These are phyloP conservation scores for Colletotrichum abscissum DNA, from an alignment of 2,329 filamentous ascomycete genomes.

Conservation along the genomic window DNA sequence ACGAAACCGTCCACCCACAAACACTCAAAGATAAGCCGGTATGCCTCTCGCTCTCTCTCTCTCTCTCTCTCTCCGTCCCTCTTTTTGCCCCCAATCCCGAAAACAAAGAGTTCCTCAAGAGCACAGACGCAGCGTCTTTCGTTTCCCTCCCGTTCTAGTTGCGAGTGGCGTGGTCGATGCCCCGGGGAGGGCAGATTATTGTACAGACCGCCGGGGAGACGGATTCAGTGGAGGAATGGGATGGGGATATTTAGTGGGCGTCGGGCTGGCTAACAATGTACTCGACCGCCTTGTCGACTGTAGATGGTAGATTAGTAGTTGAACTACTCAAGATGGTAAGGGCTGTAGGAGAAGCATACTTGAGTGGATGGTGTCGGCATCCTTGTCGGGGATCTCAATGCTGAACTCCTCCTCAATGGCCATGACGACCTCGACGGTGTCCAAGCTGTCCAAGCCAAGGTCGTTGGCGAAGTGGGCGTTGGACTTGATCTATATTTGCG, in stretches of 20 bases:
- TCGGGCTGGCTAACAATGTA: conserved; percentile 95
- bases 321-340: neutral
- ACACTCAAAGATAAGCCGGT: conserved; percentile 20
- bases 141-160: conserved; percentile 20
- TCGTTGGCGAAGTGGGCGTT: conserved; percentile 95
- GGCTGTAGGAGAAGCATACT: conserved; percentile 66
- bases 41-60: neutral
- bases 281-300: conserved; percentile 93
- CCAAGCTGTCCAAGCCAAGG: conserved; percentile 94
- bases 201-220: conserved; percentile 36
- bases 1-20: conserved; percentile 24
- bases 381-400: conserved; percentile 99
- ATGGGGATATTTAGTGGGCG: conserved; percentile 69
- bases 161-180: conserved; percentile 35
- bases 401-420: conserved; percentile 95
- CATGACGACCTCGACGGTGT: conserved; percentile 99
- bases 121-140: conserved; percentile 24
- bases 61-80: neutral
- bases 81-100: conserved; percentile 4
- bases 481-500: conserved; percentile 75
- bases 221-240: conserved; percentile 19
- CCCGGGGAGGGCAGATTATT: conserved; percentile 26
- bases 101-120: conserved; percentile 11
- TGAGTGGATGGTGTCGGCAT: conserved; percentile 93
- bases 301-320: conserved; percentile 21